phyloP scores from a whole-genome alignment of 345 rosid species.

The Mercurialis annua region DNA sequence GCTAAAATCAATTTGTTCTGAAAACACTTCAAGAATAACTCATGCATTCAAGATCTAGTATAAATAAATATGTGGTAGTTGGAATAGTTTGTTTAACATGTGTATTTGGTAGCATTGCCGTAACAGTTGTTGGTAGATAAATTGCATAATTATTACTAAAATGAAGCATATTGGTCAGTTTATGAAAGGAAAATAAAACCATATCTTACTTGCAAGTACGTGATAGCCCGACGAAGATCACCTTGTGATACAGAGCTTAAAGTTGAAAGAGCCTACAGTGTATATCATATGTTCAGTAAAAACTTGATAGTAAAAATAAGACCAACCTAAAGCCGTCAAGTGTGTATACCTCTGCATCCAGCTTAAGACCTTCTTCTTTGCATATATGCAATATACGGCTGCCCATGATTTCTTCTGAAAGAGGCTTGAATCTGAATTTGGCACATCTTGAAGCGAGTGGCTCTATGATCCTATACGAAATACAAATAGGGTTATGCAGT shows the following conservation, averaged over 20 bases:
- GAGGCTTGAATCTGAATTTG: constrained; percentile 97
- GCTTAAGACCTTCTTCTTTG: constrained; percentile 71
- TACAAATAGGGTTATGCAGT: background rate
- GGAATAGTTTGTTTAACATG: too few species aligned
- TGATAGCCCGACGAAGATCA: constrained; percentile 96
- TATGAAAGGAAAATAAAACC: background rate
- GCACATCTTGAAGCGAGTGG: constrained; percentile 99
- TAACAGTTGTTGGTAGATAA: too few species aligned
- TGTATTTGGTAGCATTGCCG: too few species aligned
- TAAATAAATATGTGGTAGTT: too few species aligned
- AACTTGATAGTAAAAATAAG: constrained; percentile 2
- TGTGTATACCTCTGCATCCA: constrained; percentile 63
- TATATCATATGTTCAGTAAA: constrained; percentile 14
- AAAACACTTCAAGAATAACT: too few species aligned
- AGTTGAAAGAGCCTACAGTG: constrained; percentile 71
- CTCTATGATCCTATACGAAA: constrained; percentile 67
- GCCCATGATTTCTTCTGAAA: constrained; percentile 85
- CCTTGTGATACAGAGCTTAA: constrained; percentile 88
- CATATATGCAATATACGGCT: constrained; percentile 79
- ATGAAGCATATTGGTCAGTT: background rate
- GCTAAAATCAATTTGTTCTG: too few species aligned
- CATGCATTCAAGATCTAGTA: too few species aligned
- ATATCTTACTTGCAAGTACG: constrained; percentile 73
- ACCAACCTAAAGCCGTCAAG: constrained; percentile 20
- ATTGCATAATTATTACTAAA: too few species aligned